A percentile compares a stretch with the other conserved stretches of the same genome.
phyloP scores from a whole-genome alignment of 176 grass and related monocot species.

The Calamus simplicifolius region DNA sequence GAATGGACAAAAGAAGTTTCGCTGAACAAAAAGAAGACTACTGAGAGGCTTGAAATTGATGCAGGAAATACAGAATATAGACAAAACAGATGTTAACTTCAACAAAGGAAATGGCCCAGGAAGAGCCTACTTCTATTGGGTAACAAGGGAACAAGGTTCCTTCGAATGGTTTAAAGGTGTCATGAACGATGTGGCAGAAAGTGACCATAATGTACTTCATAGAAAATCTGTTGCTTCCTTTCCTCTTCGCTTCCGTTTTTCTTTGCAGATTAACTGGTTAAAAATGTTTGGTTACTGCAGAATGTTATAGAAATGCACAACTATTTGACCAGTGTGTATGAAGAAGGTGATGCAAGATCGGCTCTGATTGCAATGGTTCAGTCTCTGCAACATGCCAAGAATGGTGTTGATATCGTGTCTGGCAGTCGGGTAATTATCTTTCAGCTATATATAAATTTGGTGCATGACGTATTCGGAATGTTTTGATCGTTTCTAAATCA shows the following conservation, averaged over 20 bases:
- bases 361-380: slow-evolving; percentile 94
- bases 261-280: not conserved
- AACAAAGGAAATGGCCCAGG: slow-evolving; percentile 68
- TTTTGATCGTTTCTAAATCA: not conserved
- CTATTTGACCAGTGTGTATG: slow-evolving; percentile 97
- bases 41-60: slow-evolving; percentile 20
- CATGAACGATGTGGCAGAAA: slow-evolving; percentile 97
- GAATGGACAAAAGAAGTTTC: too few species aligned
- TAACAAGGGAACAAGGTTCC: slow-evolving; percentile 96
- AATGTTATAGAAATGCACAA: slow-evolving; percentile 98
- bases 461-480: not conserved
- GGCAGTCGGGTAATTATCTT: slow-evolving; percentile 57
- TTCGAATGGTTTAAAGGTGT: slow-evolving; percentile 99
- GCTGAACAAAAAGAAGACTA: slow-evolving; percentile 3
- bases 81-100: slow-evolving; percentile 47
- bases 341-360: slow-evolving; percentile 96
- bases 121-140: slow-evolving; percentile 98
- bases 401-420: slow-evolving; percentile 89
- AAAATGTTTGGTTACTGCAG: slow-evolving; percentile 43
- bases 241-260: not conserved
- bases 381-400: slow-evolving; percentile 89
- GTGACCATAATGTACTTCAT: slow-evolving; percentile 58
- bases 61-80: slow-evolving; percentile 52
- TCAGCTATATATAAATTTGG: not conserved
- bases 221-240: slow-evolving; percentile 8